phyloP scores from a whole-genome alignment of 805 yeast genomes.

The Starmerella floris region DNA sequence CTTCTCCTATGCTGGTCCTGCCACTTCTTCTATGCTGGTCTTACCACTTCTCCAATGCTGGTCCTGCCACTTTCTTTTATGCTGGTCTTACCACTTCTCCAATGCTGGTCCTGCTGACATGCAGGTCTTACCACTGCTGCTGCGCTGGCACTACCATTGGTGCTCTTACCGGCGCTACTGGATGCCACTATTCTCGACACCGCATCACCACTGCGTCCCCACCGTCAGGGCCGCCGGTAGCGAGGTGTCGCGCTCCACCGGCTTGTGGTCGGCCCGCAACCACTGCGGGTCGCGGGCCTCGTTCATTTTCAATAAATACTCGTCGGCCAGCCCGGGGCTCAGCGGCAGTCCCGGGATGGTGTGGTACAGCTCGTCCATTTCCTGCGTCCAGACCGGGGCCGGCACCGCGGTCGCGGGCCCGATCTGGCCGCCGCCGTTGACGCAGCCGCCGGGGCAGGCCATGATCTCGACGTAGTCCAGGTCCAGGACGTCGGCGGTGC shows the following conservation, averaged over 20 bases:
- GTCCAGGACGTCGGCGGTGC: constrained; percentile 44
- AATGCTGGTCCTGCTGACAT: too few species aligned
- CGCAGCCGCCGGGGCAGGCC: constrained; percentile 98
- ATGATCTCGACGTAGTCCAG: constrained; percentile 83
- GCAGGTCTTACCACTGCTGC: too few species aligned
- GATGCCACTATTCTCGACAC: too few species aligned
- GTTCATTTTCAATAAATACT: constrained; percentile 7
- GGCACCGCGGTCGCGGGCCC: constrained; percentile 29
- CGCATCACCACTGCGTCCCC: constrained; percentile 23
- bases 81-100: too few species aligned
- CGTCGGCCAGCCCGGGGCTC: constrained; percentile 5
- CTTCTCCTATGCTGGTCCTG: too few species aligned
- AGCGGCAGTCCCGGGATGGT: constrained; percentile 14
- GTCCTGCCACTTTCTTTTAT: too few species aligned
- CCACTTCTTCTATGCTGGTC: too few species aligned
- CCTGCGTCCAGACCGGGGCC: constrained; percentile 26
- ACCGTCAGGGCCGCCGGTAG: constrained; percentile 20
- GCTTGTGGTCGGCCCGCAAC: constrained; percentile 16
- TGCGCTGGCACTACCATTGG: too few species aligned
- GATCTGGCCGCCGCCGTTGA: constrained; percentile 92
- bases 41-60: too few species aligned
- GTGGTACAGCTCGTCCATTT: constrained; percentile 29
- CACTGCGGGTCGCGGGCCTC: constrained; percentile 1
- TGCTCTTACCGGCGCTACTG: too few species aligned
- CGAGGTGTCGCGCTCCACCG: constrained; percentile 14